phyloP scores from a whole-genome alignment of 768 basidiomycete species.

The Boletus tomentosulus region DNA sequence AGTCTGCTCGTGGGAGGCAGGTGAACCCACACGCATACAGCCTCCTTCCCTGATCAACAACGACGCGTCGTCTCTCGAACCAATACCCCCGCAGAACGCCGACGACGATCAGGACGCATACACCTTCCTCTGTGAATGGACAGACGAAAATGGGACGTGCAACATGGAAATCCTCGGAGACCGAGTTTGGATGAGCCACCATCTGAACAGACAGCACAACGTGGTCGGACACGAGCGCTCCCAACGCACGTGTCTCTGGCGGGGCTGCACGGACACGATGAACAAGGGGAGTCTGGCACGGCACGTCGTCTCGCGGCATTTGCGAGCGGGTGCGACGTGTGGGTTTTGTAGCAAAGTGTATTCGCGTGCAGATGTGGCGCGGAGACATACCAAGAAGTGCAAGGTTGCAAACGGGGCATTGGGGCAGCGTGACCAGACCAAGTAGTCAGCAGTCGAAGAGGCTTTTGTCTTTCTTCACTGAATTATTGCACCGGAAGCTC shows the following conservation, averaged over 20 bases:
- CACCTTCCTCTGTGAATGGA: conserved; percentile 20
- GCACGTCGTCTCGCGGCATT: conserved; percentile 23
- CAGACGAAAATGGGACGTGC: conserved; percentile 15
- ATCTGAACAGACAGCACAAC: conserved; percentile 18
- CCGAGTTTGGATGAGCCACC: conserved; percentile 21
- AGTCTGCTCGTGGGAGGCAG: background rate
- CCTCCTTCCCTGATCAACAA: background rate
- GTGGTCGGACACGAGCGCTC: conserved; percentile 19
- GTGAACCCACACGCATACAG: background rate
- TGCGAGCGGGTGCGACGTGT: conserved; percentile 18
- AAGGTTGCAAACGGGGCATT: conserved; percentile 17
- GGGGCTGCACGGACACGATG: conserved; percentile 21
- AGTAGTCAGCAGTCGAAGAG: background rate
- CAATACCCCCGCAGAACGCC: background rate
- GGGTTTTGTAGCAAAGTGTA: conserved; percentile 23
- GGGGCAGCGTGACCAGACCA: background rate
- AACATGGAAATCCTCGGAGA: conserved; percentile 18
- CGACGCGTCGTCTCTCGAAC: background rate
- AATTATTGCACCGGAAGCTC: background rate
- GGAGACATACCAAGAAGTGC: conserved; percentile 26
- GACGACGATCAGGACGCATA: conserved; percentile 9
- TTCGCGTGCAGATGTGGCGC: conserved; percentile 24
- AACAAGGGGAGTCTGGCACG: conserved; percentile 25
- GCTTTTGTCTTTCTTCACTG: background rate
- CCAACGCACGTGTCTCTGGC: conserved; percentile 18